These are phyloP conservation scores for Leavenworthia alabamica DNA, from an alignment of 345 rosid species.

Conservation along the genomic window DNA sequence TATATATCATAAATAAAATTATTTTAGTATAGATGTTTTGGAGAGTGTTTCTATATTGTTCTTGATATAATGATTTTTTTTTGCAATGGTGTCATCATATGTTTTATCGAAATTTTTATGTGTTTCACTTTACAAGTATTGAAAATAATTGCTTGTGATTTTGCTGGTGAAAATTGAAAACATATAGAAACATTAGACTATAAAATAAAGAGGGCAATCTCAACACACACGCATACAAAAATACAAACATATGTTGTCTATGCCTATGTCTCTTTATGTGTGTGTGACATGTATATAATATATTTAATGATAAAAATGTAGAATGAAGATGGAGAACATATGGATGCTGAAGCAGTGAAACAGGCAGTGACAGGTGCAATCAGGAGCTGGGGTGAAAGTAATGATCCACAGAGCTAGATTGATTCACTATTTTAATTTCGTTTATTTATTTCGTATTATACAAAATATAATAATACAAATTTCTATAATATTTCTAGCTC, in stretches of 20 bases:
- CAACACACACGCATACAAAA: conserved; percentile 19
- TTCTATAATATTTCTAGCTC: conserved; percentile 1
- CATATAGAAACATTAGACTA: neutral
- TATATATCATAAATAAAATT: no score
- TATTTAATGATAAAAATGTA: conserved; percentile 28
- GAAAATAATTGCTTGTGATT: neutral
- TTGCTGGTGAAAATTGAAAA: neutral
- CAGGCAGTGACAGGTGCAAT: conserved; percentile 64
- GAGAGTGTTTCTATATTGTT: neutral
- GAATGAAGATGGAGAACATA: conserved; percentile 52
- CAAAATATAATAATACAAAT: conserved; percentile 17
- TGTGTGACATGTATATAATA: neutral
- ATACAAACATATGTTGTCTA: neutral
- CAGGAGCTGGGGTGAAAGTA: conserved; percentile 46
- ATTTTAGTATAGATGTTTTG: neutral
- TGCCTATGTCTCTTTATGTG: conserved; percentile 6
- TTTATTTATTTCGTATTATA: conserved; percentile 15
- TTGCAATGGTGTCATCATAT: neutral
- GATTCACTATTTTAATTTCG: conserved; percentile 2
- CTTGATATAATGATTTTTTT: neutral
- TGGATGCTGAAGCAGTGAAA: conserved; percentile 66
- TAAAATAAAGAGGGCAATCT: neutral
- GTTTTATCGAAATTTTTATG: neutral
- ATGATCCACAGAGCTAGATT: conserved; percentile 29
- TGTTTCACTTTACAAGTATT: neutral